Percentiles rank a stretch among this genome's conserved stretches.
Conservation (phyloP, 305 asterid genomes). For the Striga hermonthica region DNA sequence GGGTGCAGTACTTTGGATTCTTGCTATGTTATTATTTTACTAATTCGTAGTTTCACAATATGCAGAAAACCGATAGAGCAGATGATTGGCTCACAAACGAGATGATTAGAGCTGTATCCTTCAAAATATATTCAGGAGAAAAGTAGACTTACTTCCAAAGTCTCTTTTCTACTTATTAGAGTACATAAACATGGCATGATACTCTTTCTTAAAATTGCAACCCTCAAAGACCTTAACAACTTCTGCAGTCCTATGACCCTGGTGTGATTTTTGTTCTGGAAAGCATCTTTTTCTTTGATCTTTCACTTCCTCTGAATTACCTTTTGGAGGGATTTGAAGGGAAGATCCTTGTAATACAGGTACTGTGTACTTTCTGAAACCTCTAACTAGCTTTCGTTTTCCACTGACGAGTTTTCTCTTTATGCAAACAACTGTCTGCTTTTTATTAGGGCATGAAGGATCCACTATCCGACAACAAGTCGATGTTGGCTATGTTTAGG, state of each 20-base stretch:
- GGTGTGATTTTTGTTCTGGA: conserved; percentile 72
- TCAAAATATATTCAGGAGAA: conserved; percentile 3
- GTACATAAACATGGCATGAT: background rate
- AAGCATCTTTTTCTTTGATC: conserved; percentile 81
- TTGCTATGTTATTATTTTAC: conserved; percentile 14
- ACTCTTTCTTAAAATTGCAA: conserved; percentile 5
- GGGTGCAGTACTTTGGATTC: conserved; percentile 22
- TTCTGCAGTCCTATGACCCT: conserved; percentile 69
- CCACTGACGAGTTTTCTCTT: conserved; percentile 15
- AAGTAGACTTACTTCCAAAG: background rate
- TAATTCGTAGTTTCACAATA: conserved; percentile 27
- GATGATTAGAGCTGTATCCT: conserved; percentile 98
- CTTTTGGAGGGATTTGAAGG: conserved; percentile 64
- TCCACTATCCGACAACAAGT: conserved; percentile 57
- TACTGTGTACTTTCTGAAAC: conserved; percentile 29
- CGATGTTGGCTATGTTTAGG: conserved; percentile 50
- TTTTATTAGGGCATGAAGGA: conserved; percentile 81
- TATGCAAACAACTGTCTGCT: conserved; percentile 13
- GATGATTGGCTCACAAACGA: conserved; percentile 67
- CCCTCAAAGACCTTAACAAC: conserved; percentile 43
- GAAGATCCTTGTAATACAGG: conserved; percentile 70
- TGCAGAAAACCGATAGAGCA: conserved; percentile 65
- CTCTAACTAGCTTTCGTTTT: conserved; percentile 17
- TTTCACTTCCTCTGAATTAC: conserved; percentile 77
- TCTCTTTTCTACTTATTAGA: conserved; percentile 14